phyloP scores from a whole-genome alignment of 352 stramenopile species.

The Peronospora destructor region DNA sequence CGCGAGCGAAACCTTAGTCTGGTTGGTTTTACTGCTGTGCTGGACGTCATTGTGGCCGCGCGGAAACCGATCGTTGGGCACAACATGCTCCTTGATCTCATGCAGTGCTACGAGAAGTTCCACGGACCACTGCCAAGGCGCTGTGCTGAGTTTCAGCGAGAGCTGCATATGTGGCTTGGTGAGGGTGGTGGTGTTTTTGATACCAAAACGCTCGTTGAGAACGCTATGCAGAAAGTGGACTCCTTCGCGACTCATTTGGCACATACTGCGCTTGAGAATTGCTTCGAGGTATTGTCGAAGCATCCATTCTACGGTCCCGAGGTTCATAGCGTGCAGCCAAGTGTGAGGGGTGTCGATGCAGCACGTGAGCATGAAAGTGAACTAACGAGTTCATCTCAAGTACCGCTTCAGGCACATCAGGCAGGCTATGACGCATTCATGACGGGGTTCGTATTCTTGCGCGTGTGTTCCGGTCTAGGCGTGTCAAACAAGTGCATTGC shows the following conservation, averaged over 20 bases:
- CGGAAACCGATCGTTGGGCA: constrained; percentile 60
- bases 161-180: constrained; percentile 49
- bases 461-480: constrained; percentile 49
- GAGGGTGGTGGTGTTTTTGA: constrained; percentile 45
- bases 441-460: constrained; percentile 70
- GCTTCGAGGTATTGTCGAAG: constrained; percentile 48
- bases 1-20: constrained; percentile 47
- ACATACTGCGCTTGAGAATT: constrained; percentile 60
- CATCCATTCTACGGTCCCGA: constrained; percentile 61
- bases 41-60: constrained; percentile 42
- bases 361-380: constrained; percentile 9
- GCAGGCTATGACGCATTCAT: constrained; percentile 77
- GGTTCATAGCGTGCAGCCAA: constrained; percentile 25
- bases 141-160: constrained; percentile 51
- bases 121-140: constrained; percentile 43
- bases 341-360: constrained; percentile 3
- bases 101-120: constrained; percentile 80
- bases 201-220: constrained; percentile 63
- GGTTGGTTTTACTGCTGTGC: constrained; percentile 58
- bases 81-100: constrained; percentile 76
- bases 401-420: constrained; percentile 49
- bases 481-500: constrained; percentile 50
- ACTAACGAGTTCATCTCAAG: constrained; percentile 10
- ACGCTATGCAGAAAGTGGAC: constrained; percentile 60
- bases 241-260: constrained; percentile 47